A percentile compares a stretch with the other conserved stretches of the same genome.
Evolutionary conservation across 73 alveolate species (phyloP).

Genomic region (Paramecium octaurelia): DNA sequence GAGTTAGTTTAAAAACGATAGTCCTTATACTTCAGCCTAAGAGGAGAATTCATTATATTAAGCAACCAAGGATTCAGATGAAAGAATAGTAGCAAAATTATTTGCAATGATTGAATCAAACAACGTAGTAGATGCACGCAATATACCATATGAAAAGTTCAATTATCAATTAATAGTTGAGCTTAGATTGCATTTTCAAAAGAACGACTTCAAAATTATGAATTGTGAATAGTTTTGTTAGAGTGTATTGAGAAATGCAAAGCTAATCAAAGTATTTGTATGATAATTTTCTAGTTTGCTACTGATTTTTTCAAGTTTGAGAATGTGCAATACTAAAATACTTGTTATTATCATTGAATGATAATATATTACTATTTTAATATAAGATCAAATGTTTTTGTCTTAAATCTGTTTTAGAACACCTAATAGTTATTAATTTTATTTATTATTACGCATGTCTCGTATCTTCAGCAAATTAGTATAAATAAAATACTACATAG

Average conservation of each 20-base stretch:
- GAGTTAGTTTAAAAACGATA: slow-evolving; percentile 44
- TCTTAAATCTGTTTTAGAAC: background rate
- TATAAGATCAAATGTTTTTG: background rate
- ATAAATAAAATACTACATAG: background rate
- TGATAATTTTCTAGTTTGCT: background rate
- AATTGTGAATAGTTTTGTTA: background rate
- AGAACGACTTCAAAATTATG: background rate
- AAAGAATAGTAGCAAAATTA: background rate
- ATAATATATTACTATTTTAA: background rate
- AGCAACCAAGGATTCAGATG: slow-evolving; percentile 3
- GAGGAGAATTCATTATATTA: background rate
- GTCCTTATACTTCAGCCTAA: background rate
- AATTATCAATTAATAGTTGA: slow-evolving; percentile 27
- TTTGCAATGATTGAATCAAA: background rate
- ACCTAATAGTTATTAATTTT: background rate
- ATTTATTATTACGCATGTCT: background rate
- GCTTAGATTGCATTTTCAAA: slow-evolving; percentile 1
- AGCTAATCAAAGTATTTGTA: background rate
- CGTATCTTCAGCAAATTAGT: background rate
- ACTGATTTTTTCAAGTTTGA: slow-evolving; percentile 8
- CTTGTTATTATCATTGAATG: background rate
- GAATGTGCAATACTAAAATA: background rate
- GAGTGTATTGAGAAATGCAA: background rate
- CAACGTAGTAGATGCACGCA: slow-evolving; percentile 15
- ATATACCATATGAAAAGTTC: slow-evolving; percentile 32